Conservation (phyloP, 1,284 basidiomycete genomes). For the Sanghuangporus sanghuang region DNA sequence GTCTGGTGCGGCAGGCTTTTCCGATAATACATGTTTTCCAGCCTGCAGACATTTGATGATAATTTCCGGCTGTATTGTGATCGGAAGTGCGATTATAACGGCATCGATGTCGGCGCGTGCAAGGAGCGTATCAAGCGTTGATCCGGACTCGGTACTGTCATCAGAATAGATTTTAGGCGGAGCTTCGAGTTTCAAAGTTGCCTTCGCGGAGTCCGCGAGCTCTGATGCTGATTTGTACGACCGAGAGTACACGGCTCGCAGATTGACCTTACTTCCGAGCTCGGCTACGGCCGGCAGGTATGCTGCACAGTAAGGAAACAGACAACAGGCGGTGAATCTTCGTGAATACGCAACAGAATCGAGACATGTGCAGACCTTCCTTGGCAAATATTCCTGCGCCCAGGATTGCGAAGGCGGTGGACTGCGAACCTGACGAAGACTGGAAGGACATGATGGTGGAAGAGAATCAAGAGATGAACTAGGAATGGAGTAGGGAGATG, state of each 20-base stretch:
- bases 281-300: slow-evolving; percentile 67
- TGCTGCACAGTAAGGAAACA: slow-evolving; percentile 29
- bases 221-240: slow-evolving; percentile 56
- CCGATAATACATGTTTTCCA: slow-evolving; percentile 82
- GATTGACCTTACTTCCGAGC: slow-evolving; percentile 40
- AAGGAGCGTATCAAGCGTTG: slow-evolving; percentile 58
- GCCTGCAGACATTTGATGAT: slow-evolving; percentile 58
- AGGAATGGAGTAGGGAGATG: background rate
- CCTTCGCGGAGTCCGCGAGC: slow-evolving; percentile 41
- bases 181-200: slow-evolving; percentile 36
- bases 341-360: slow-evolving; percentile 6
- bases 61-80: slow-evolving; percentile 65
- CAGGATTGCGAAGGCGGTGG: slow-evolving; percentile 54
- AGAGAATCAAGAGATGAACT: slow-evolving; percentile 1
- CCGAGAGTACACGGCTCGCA: slow-evolving; percentile 78
- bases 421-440: background rate
- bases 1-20: slow-evolving; percentile 80
- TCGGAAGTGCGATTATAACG: slow-evolving; percentile 76
- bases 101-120: slow-evolving; percentile 59
- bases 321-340: slow-evolving; percentile 28
- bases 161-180: slow-evolving; percentile 56
- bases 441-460: slow-evolving; percentile 8
- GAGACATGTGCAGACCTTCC: slow-evolving; percentile 41
- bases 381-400: slow-evolving; percentile 72
- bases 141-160: slow-evolving; percentile 38